Percentiles rank a stretch among this genome's conserved stretches.
Conservation (phyloP, 2,329 filamentous ascomycete genomes). For the Pyrenochaeta sp. region DNA sequence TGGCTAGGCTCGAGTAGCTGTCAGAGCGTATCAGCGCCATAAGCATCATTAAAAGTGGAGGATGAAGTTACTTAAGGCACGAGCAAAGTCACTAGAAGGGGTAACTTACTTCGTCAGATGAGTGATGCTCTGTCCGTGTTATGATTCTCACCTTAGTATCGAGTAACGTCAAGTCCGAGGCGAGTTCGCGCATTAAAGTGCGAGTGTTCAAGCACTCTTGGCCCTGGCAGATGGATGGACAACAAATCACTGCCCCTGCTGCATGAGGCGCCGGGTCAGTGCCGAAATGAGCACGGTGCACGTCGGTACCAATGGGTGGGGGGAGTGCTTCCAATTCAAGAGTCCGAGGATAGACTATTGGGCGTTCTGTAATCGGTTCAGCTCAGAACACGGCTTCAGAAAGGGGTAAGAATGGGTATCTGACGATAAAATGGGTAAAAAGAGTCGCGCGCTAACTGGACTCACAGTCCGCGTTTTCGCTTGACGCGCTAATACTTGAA, state of each 20-base stretch:
- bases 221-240: constrained; percentile 31
- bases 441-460: constrained; percentile 13
- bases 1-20: constrained; percentile 23
- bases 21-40: constrained; percentile 12
- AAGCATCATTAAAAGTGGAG: constrained; percentile 1
- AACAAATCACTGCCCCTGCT: constrained; percentile 29
- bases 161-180: constrained; percentile 26
- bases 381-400: constrained; percentile 18
- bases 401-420: constrained; percentile 8
- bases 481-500: constrained; percentile 14
- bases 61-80: constrained; percentile 3
- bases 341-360: constrained; percentile 17
- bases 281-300: constrained; percentile 20
- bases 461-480: constrained; percentile 11
- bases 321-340: constrained; percentile 24
- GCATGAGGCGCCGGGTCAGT: constrained; percentile 27
- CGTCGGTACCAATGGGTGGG: constrained; percentile 22
- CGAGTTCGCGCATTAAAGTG: constrained; percentile 33
- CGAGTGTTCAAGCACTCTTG: constrained; percentile 32
- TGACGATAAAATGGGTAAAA: constrained; percentile 8
- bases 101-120: constrained; percentile 29
- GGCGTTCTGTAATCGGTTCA: constrained; percentile 31
- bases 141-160: constrained; percentile 26
- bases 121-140: constrained; percentile 25
- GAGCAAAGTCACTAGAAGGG: constrained; percentile 1